Evolutionary conservation across 768 basidiomycete genomes (phyloP).

Genomic region (Dentipellis sp.): DNA sequence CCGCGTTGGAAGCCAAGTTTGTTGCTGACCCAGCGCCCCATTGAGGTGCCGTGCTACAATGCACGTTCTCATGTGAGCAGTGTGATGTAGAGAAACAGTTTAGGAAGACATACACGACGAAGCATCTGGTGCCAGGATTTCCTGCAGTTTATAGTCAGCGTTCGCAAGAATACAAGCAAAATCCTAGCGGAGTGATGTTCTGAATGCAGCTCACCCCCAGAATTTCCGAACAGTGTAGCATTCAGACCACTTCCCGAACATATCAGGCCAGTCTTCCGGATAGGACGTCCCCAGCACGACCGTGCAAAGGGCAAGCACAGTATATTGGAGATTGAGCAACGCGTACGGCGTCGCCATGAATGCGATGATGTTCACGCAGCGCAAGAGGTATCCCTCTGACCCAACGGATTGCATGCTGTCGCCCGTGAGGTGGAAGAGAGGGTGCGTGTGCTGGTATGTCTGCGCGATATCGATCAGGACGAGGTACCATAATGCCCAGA

Average conservation of each 20-base stretch:
- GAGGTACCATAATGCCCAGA: not conserved
- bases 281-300: not conserved
- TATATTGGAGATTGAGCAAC: not conserved
- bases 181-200: too few relatives aligned
- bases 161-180: not conserved
- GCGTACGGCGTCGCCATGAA: not conserved
- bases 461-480: not conserved
- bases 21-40: too few relatives aligned
- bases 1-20: not conserved
- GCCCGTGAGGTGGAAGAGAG: not conserved
- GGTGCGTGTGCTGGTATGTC: not conserved
- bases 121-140: not conserved
- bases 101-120: not conserved
- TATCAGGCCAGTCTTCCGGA: not conserved
- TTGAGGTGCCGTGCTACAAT: too few relatives aligned
- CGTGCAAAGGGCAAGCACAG: not conserved
- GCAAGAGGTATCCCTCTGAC: not conserved
- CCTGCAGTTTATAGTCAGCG: not conserved
- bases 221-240: not conserved
- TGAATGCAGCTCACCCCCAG: not conserved
- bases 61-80: too few relatives aligned
- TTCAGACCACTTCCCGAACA: not conserved
- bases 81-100: too few relatives aligned
- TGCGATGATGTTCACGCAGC: not conserved
- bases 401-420: not conserved